Percentiles rank a stretch among this genome's conserved stretches.
Conservation (phyloP, 768 basidiomycete genomes). For the Rhodotorula taiwanensis region DNA sequence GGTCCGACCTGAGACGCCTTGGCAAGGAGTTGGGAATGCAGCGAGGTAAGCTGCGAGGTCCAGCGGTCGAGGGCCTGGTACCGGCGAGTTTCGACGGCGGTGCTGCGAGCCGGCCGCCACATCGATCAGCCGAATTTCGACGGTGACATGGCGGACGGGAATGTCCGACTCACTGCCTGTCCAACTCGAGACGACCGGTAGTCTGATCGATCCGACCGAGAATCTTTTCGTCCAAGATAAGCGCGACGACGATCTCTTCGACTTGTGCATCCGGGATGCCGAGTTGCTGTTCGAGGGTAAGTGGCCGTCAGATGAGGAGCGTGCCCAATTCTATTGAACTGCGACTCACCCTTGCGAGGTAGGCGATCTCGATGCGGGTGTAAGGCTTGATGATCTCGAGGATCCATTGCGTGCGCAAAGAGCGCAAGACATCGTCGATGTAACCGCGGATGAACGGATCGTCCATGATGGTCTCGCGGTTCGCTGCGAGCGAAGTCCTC, state of each 20-base stretch:
- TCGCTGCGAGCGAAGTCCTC: constrained; percentile 54
- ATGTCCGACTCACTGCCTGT: constrained; percentile 30
- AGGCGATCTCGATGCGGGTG: constrained; percentile 82
- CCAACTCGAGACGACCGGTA: constrained; percentile 77
- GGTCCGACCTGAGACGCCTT: constrained; percentile 50
- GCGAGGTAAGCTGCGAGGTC: constrained; percentile 69
- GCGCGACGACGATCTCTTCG: constrained; percentile 82
- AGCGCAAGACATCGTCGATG: constrained; percentile 90
- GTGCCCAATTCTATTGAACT: background rate
- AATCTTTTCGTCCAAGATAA: constrained; percentile 94
- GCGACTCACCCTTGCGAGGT: constrained; percentile 71
- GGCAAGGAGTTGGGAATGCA: constrained; percentile 66
- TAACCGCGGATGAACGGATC: constrained; percentile 90
- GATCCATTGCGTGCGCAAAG: constrained; percentile 89
- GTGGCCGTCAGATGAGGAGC: background rate
- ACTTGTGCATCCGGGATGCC: constrained; percentile 88
- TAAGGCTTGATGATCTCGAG: constrained; percentile 98
- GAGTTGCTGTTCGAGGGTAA: constrained; percentile 63
- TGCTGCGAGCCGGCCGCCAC: constrained; percentile 48
- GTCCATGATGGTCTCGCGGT: constrained; percentile 90
- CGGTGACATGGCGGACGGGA: background rate
- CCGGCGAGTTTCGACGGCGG: constrained; percentile 78
- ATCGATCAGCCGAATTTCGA: background rate
- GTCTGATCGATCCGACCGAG: constrained; percentile 97
- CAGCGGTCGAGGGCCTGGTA: constrained; percentile 74